Percentiles rank a stretch among this genome's conserved stretches.
Evolutionary conservation across 2,329 filamentous ascomycete species (phyloP).

Genomic region (Claviceps citrina): DNA sequence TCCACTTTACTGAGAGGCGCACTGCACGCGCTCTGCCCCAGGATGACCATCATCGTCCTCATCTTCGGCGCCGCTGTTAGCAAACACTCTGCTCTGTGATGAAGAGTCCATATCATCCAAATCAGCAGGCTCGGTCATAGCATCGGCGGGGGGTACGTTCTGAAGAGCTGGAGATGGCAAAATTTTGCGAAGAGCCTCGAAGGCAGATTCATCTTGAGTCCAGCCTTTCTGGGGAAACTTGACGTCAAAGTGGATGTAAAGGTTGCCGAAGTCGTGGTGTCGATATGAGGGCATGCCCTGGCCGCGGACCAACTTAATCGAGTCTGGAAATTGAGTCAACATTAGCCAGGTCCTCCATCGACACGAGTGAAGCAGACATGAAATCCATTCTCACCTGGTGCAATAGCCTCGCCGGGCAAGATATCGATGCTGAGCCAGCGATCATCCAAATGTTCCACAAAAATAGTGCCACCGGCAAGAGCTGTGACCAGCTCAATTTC

Average conservation of each 20-base stretch:
- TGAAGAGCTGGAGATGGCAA: conserved; percentile 57
- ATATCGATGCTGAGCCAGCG: conserved; percentile 92
- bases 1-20: conserved; percentile 63
- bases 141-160: conserved; percentile 56
- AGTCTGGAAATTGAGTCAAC: conserved; percentile 36
- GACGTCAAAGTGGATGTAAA: conserved; percentile 95
- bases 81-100: conserved; percentile 50
- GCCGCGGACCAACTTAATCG: conserved; percentile 84
- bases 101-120: conserved; percentile 71
- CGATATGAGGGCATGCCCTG: conserved; percentile 96
- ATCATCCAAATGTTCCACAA: conserved; percentile 92
- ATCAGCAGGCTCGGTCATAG: conserved; percentile 80
- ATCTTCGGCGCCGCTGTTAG: conserved; percentile 45
- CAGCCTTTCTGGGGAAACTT: conserved; percentile 81
- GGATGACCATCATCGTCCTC: conserved; percentile 69
- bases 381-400: conserved; percentile 52
- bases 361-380: background rate
- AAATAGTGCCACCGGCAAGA: conserved; percentile 77
- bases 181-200: conserved; percentile 66
- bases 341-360: background rate
- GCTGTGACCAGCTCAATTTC: conserved; percentile 94
- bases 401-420: conserved; percentile 83
- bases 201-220: conserved; percentile 50
- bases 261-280: conserved; percentile 88
- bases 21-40: conserved; percentile 69